These are phyloP conservation scores for Orbilia ellipsospora DNA, from an alignment of 2,329 filamentous ascomycete genomes.

Conservation along the genomic window DNA sequence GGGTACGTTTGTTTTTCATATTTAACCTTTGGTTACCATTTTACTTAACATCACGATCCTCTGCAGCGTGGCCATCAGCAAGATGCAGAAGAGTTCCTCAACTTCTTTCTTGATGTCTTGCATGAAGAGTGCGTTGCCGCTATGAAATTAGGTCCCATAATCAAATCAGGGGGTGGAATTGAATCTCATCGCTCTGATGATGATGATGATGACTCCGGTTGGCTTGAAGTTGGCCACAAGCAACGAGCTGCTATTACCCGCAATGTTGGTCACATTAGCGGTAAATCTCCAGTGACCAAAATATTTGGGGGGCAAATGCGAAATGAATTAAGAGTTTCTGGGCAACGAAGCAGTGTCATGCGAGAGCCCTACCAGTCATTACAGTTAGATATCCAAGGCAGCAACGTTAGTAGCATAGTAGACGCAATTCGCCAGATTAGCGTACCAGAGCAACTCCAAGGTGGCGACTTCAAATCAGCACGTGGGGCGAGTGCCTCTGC, in stretches of 20 bases:
- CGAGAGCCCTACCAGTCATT: constrained; percentile 93
- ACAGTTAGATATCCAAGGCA: constrained; percentile 90
- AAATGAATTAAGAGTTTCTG: constrained; percentile 87
- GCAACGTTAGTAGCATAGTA: constrained; percentile 87
- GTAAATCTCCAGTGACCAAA: constrained; percentile 84
- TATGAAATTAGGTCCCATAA: constrained; percentile 68
- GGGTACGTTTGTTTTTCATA: constrained; percentile 68
- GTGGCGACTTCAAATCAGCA: constrained; percentile 80
- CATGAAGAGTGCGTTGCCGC: constrained; percentile 90
- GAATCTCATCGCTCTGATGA: constrained; percentile 56
- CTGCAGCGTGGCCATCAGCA: constrained; percentile 88
- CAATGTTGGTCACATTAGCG: constrained; percentile 65
- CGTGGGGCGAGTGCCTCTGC: constrained; percentile 80
- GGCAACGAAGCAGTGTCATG: constrained; percentile 89
- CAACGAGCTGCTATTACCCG: constrained; percentile 88
- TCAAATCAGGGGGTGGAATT: constrained; percentile 59
- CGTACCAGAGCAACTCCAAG: constrained; percentile 80
- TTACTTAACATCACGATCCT: constrained; percentile 58
- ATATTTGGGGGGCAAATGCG: constrained; percentile 93
- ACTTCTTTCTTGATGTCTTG: constrained; percentile 88
- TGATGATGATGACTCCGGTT: constrained; percentile 72
- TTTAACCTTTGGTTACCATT: not conserved
- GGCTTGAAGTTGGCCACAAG: constrained; percentile 93
- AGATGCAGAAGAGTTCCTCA: constrained; percentile 96
- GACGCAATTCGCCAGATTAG: constrained; percentile 90